These are phyloP conservation scores for Coemansia reversa DNA, from an alignment of 192 early-diverging fungal genomes.

Conservation along the genomic window DNA sequence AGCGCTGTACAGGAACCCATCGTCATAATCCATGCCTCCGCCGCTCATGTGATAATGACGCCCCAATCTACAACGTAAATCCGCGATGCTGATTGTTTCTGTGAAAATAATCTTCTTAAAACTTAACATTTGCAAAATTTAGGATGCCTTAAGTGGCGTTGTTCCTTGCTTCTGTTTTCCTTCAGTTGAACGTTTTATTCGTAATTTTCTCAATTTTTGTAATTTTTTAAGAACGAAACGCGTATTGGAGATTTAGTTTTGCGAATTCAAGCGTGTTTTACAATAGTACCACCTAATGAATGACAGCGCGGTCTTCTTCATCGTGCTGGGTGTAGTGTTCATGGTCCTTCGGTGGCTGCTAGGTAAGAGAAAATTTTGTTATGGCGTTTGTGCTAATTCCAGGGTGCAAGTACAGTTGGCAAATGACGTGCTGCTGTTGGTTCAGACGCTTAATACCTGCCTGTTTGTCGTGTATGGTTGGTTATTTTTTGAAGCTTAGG, in stretches of 20 bases:
- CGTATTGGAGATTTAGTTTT: constrained; percentile 3
- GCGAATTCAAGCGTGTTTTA: not conserved
- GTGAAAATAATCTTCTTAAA: no score
- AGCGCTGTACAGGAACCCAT: no score
- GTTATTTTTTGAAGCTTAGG: constrained; percentile 17
- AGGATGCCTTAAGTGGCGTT: no score
- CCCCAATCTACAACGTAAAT: no score
- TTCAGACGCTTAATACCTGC: not conserved
- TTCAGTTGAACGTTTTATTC: no score
- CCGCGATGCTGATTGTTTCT: no score
- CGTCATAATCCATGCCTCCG: no score
- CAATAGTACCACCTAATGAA: constrained; percentile 24
- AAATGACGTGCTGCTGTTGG: no score
- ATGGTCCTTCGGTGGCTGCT: constrained; percentile 50
- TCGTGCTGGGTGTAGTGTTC: constrained; percentile 46
- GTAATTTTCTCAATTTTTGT: no score
- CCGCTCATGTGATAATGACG: no score
- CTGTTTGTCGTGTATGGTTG: not conserved
- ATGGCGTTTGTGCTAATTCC: not conserved
- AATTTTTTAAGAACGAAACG: not conserved
- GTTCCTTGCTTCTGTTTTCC: no score
- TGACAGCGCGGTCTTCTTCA: constrained; percentile 44
- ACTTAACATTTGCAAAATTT: no score
- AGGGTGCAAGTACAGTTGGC: not conserved
- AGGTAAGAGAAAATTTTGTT: constrained; percentile 12